Conservation (phyloP, 176 grass and related monocot genomes). For the Tillandsia fasciculata region DNA sequence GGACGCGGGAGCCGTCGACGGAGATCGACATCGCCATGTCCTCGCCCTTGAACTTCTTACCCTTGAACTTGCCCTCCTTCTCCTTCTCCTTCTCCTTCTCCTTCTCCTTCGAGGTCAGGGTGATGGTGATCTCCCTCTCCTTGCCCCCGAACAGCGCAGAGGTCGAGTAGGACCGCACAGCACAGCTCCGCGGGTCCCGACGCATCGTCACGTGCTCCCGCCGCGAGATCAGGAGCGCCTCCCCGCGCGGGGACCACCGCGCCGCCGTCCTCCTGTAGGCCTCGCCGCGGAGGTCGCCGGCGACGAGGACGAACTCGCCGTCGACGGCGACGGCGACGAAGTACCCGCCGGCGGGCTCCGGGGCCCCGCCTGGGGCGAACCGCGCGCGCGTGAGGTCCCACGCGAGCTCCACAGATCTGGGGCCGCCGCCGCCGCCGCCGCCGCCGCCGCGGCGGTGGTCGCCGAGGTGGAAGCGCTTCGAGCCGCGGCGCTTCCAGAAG, state of each 20-base stretch:
- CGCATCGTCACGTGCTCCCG: slow-evolving; percentile 63
- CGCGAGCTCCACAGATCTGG: slow-evolving; percentile 27
- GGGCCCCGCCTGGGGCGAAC: slow-evolving; percentile 37
- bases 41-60: slow-evolving; percentile 16
- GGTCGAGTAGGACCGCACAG: slow-evolving; percentile 32
- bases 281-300: slow-evolving; percentile 65
- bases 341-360: slow-evolving; percentile 58
- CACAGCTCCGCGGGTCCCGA: slow-evolving; percentile 11
- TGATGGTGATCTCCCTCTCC: slow-evolving; percentile 75
- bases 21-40: slow-evolving; percentile 42
- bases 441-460: slow-evolving; percentile 15
- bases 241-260: slow-evolving; percentile 4
- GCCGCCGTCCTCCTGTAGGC: slow-evolving; percentile 59
- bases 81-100: slow-evolving; percentile 20
- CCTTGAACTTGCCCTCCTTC: slow-evolving; percentile 14
- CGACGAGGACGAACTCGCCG: slow-evolving; percentile 60
- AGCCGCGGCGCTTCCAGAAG: slow-evolving; percentile 63
- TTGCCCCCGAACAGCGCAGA: slow-evolving; percentile 51
- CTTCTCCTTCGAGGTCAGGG: slow-evolving; percentile 45
- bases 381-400: slow-evolving; percentile 73
- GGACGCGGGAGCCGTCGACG: slow-evolving; percentile 59
- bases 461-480: slow-evolving; percentile 41
- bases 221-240: slow-evolving; percentile 40
- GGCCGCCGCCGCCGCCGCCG: too few species aligned
- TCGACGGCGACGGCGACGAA: slow-evolving; percentile 67